Evolutionary conservation across 108 stramenopile species (phyloP).

Genomic region (Nitzschia palea): DNA sequence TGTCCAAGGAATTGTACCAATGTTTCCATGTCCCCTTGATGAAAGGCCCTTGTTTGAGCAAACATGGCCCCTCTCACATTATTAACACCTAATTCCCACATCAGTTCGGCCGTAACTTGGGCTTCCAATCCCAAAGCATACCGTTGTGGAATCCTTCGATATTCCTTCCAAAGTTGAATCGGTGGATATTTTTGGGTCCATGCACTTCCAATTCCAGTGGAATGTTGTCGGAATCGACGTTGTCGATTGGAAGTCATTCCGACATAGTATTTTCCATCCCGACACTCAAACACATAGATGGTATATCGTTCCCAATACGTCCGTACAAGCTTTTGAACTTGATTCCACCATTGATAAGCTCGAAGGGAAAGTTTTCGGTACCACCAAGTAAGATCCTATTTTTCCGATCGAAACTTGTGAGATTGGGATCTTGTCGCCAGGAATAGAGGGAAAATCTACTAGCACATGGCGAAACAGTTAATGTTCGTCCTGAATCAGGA

Average conservation of each 20-base stretch:
- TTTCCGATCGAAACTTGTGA: too few species aligned
- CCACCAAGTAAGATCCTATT: too few species aligned
- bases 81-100: conserved; percentile 59
- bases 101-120: conserved; percentile 55
- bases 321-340: too few species aligned
- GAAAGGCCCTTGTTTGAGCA: conserved; percentile 41
- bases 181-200: conserved; percentile 63
- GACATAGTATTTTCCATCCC: conserved; percentile 63
- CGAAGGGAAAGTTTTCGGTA: too few species aligned
- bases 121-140: conserved; percentile 59
- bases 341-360: too few species aligned
- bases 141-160: conserved; percentile 43
- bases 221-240: conserved; percentile 47
- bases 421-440: too few species aligned
- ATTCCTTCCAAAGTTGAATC: conserved; percentile 39
- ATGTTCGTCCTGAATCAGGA: too few species aligned
- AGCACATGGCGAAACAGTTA: too few species aligned
- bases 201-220: conserved; percentile 39
- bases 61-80: conserved; percentile 69
- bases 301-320: too few species aligned
- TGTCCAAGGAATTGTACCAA: conserved; percentile 66
- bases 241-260: conserved; percentile 59
- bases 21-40: conserved; percentile 39
- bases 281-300: conserved; percentile 64
- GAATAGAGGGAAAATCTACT: too few species aligned